phyloP scores from a whole-genome alignment of 768 basidiomycete genomes.

The Glaciozyma martinii region DNA sequence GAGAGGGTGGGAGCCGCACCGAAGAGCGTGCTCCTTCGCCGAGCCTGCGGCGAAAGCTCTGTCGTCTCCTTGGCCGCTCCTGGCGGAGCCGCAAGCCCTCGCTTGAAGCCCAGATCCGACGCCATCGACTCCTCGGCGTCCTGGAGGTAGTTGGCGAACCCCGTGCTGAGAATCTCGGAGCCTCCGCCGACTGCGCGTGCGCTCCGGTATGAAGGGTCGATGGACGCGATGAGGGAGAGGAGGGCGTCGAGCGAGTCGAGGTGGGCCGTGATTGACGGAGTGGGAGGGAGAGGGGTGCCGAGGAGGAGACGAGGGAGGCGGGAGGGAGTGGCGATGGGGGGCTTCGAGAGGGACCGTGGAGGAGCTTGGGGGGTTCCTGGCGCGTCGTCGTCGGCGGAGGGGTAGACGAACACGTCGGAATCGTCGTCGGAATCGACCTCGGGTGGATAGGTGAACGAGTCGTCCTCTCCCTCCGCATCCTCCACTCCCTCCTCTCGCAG shows the following conservation, averaged over 20 bases:
- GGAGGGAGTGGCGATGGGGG: not conserved
- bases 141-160: slow-evolving; percentile 37
- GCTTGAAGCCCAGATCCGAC: slow-evolving; percentile 21
- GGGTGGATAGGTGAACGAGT: slow-evolving; percentile 44
- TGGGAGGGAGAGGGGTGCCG: slow-evolving; percentile 4
- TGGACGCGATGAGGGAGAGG: slow-evolving; percentile 33
- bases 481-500: slow-evolving; percentile 29
- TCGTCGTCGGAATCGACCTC: slow-evolving; percentile 5
- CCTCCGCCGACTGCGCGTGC: slow-evolving; percentile 2
- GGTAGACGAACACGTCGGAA: slow-evolving; percentile 29
- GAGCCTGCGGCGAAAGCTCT: slow-evolving; percentile 9
- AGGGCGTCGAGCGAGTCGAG: slow-evolving; percentile 36
- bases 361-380: not conserved
- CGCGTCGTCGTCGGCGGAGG: not conserved
- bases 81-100: slow-evolving; percentile 12
- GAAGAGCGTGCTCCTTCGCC: slow-evolving; percentile 17
- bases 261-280: slow-evolving; percentile 27
- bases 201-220: slow-evolving; percentile 32
- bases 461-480: slow-evolving; percentile 49
- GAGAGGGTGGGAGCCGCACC: slow-evolving; percentile 1
- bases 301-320: not conserved
- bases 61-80: slow-evolving; percentile 1
- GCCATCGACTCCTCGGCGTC: slow-evolving; percentile 35
- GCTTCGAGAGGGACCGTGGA: not conserved
- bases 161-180: slow-evolving; percentile 22